Evolutionary conservation across 2,329 filamentous ascomycete genomes (phyloP).

Genomic region (Xylariomycetidae sp.): DNA sequence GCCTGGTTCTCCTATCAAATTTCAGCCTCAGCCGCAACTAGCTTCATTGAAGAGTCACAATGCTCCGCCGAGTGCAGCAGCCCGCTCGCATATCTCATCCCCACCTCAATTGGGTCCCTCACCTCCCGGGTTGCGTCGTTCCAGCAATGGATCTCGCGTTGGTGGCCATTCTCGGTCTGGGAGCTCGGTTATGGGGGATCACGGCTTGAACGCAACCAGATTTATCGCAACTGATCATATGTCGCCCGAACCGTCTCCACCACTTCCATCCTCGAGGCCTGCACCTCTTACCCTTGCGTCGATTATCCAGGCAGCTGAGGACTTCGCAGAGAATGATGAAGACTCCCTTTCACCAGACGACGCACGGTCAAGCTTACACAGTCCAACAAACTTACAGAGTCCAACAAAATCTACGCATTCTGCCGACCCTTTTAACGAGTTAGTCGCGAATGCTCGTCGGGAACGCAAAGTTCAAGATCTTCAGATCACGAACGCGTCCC

Average conservation of each 20-base stretch:
- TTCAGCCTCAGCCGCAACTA: constrained; percentile 17
- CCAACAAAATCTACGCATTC: constrained; percentile 52
- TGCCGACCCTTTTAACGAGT: constrained; percentile 63
- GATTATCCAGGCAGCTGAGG: constrained; percentile 52
- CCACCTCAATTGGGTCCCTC: constrained; percentile 32
- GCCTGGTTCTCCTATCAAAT: constrained; percentile 49
- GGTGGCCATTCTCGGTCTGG: constrained; percentile 37
- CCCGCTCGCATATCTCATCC: constrained; percentile 29
- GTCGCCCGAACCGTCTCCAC: constrained; percentile 30
- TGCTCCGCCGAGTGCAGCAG: constrained; percentile 16
- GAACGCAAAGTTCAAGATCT: constrained; percentile 95
- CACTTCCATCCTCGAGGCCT: constrained; percentile 30
- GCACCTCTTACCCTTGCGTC: constrained; percentile 48
- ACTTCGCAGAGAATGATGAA: constrained; percentile 34
- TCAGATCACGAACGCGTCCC: constrained; percentile 92
- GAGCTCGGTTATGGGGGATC: constrained; percentile 27
- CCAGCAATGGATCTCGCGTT: constrained; percentile 39
- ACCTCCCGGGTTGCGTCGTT: constrained; percentile 32
- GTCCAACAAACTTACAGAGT: constrained; percentile 41
- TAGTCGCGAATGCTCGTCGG: constrained; percentile 80
- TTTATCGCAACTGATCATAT: too few species aligned
- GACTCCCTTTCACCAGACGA: constrained; percentile 18
- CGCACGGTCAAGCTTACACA: too few species aligned
- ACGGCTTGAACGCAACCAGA: constrained; percentile 9
- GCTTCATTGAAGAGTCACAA: constrained; percentile 14